Conservation (phyloP, 2,329 filamentous ascomycete genomes). For the Aspergillus novofumigatus region DNA sequence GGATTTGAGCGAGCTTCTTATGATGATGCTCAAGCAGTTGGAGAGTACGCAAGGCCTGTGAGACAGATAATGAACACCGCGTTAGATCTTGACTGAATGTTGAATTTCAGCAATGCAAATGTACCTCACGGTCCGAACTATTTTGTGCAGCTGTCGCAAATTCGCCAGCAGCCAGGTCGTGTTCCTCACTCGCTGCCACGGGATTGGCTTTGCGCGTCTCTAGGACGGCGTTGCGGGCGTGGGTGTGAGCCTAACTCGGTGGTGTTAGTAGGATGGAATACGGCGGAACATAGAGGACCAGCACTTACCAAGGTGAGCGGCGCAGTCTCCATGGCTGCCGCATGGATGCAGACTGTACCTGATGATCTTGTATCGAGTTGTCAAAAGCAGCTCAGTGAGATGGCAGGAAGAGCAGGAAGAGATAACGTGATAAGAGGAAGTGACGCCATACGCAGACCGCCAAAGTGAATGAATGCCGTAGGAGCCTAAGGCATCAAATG, state of each 20-base stretch:
- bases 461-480: background rate
- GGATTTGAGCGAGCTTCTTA: constrained; percentile 72
- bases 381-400: background rate
- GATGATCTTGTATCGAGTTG: background rate
- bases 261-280: constrained; percentile 2
- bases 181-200: constrained; percentile 78
- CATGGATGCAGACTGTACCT: background rate
- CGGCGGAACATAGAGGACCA: background rate
- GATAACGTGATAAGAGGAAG: background rate
- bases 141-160: constrained; percentile 77
- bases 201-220: constrained; percentile 66
- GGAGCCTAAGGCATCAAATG: background rate
- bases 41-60: constrained; percentile 78
- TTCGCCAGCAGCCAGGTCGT: constrained; percentile 81
- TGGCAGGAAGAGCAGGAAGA: background rate
- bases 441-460: constrained; percentile 2
- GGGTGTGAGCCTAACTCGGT: constrained; percentile 68
- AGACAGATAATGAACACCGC: background rate
- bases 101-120: constrained; percentile 4
- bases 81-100: background rate
- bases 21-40: constrained; percentile 85
- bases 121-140: constrained; percentile 60
- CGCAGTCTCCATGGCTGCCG: constrained; percentile 60
- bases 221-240: constrained; percentile 76
- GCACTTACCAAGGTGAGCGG: constrained; percentile 58